These are phyloP conservation scores for Trichoderma asperelloides DNA, from an alignment of 495 filamentous ascomycete species.

Conservation along the genomic window DNA sequence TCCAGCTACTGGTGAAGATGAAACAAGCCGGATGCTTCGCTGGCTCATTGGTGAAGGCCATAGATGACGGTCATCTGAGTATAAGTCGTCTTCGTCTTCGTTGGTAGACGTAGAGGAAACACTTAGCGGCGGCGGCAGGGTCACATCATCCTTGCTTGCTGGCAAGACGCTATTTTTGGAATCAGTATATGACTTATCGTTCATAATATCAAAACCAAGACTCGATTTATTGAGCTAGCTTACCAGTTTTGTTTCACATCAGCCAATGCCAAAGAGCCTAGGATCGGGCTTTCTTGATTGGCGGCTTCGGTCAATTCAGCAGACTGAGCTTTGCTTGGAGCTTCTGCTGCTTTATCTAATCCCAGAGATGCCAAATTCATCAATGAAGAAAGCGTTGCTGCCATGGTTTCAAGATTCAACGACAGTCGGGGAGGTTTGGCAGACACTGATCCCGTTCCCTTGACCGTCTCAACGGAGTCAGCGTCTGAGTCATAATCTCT, in stretches of 20 bases:
- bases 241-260: background rate
- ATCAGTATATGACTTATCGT: background rate
- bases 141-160: background rate
- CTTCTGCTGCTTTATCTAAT: background rate
- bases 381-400: background rate
- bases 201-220: background rate
- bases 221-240: background rate
- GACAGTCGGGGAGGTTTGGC: conserved; percentile 2
- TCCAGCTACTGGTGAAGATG: background rate
- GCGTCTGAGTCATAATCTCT: background rate
- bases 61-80: background rate
- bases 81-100: background rate
- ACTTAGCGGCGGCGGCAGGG: background rate
- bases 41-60: background rate
- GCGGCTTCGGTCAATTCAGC: background rate
- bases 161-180: background rate
- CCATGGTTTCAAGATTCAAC: background rate
- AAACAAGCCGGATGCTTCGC: background rate
- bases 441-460: background rate
- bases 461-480: background rate
- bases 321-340: background rate
- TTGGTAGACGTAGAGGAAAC: background rate
- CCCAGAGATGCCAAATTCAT: background rate
- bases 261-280: background rate
- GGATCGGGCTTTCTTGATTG: background rate